Conservation (phyloP, 2,329 filamentous ascomycete genomes). For the Juglanconis sp. region DNA sequence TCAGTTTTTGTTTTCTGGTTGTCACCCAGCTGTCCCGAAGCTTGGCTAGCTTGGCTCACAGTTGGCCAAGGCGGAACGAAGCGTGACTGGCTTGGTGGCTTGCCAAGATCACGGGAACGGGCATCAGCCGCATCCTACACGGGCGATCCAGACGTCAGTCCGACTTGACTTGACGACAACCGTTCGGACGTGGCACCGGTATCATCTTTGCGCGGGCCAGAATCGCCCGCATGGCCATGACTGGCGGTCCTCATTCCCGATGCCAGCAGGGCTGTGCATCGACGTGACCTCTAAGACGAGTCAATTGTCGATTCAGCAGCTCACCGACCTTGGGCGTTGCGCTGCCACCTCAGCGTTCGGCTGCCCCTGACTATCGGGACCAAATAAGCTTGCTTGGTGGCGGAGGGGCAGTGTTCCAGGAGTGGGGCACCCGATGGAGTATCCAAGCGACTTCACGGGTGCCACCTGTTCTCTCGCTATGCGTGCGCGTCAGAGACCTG, state of each 20-base stretch:
- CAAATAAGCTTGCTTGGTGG: background rate
- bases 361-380: slow-evolving; percentile 1
- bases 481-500: background rate
- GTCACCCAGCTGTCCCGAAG: background rate
- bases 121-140: no score
- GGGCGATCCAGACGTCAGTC: background rate
- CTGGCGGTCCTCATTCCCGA: background rate
- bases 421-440: background rate
- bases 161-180: no score
- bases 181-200: no score
- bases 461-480: background rate
- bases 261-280: slow-evolving; percentile 6
- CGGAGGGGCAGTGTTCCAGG: background rate
- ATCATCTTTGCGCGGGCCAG: background rate
- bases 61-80: background rate
- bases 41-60: background rate
- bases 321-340: background rate
- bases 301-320: background rate
- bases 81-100: background rate
- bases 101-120: background rate
- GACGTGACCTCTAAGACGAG: background rate
- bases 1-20: no score
- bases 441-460: background rate
- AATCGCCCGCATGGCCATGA: background rate
- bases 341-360: background rate